Conservation (phyloP, 2,329 filamentous ascomycete species). For the Colletotrichum scovillei region DNA sequence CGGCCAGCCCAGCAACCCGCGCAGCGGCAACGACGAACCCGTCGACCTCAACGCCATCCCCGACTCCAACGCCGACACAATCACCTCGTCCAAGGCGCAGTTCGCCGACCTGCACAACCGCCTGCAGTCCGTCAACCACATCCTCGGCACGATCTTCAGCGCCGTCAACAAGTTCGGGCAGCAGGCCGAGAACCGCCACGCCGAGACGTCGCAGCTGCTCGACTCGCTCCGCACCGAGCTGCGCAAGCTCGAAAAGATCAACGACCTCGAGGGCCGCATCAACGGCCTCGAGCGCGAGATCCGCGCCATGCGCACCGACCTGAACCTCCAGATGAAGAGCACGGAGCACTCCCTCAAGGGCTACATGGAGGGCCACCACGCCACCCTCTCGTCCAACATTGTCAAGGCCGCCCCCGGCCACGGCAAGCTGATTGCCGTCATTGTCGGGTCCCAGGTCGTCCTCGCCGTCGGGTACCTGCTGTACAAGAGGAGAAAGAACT, state of each 20-base stretch:
- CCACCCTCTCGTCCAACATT: constrained; percentile 59
- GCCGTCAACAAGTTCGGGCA: constrained; percentile 63
- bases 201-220: constrained; percentile 62
- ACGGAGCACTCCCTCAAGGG: constrained; percentile 65
- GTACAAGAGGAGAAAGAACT: constrained; percentile 83
- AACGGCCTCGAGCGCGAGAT: constrained; percentile 69
- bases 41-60: constrained; percentile 55
- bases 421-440: constrained; percentile 70
- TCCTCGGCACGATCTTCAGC: constrained; percentile 71
- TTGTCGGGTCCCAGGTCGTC: constrained; percentile 80
- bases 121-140: constrained; percentile 78
- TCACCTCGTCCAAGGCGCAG: constrained; percentile 67
- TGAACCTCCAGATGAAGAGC: constrained; percentile 60
- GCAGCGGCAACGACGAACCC: constrained; percentile 42
- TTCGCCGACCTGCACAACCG: constrained; percentile 89
- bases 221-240: constrained; percentile 59
- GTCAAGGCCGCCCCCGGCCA: constrained; percentile 61
- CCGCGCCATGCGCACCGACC: constrained; percentile 65
- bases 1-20: constrained; percentile 41
- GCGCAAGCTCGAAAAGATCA: constrained; percentile 55
- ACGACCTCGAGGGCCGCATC: constrained; percentile 57
- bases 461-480: constrained; percentile 76
- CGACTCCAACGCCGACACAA: constrained; percentile 59
- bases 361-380: constrained; percentile 62
- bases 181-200: constrained; percentile 66